A percentile compares a stretch with the other conserved stretches of the same genome.
Evolutionary conservation across 106 monocot genomes (phyloP).

Genomic region (Acanthochlamys bracteata): DNA sequence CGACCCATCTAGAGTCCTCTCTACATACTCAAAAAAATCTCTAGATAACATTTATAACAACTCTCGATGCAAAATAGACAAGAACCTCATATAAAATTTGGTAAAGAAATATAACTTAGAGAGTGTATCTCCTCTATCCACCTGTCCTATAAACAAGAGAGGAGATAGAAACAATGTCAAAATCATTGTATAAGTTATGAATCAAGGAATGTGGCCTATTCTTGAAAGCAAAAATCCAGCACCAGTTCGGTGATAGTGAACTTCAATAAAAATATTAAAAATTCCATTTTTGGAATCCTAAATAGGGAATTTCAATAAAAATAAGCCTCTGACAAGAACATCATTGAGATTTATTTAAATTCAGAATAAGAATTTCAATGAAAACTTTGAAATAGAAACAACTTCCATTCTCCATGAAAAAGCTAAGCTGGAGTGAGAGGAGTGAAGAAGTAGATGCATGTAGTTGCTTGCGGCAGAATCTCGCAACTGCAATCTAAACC

Average conservation of each 20-base stretch:
- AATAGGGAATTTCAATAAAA: too few species aligned
- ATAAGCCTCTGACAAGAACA: too few species aligned
- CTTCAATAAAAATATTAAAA: too few species aligned
- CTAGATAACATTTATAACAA: not conserved
- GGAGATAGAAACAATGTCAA: slow-evolving; percentile 6
- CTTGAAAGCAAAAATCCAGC: slow-evolving; percentile 42
- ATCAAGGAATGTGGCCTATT: slow-evolving; percentile 19
- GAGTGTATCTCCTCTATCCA: slow-evolving; percentile 41
- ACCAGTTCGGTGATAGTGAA: slow-evolving; percentile 21
- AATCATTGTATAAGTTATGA: slow-evolving; percentile 9
- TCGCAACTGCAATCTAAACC: too few species aligned
- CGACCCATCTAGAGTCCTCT: not conserved
- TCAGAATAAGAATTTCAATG: too few species aligned
- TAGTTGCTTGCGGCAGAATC: too few species aligned
- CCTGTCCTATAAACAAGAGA: slow-evolving; percentile 16
- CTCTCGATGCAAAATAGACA: not conserved
- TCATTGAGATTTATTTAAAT: too few species aligned
- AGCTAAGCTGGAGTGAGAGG: too few species aligned
- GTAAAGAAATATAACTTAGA: slow-evolving; percentile 21
- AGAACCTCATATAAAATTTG: not conserved
- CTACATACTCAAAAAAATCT: not conserved
- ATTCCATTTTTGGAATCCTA: too few species aligned
- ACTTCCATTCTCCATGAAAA: too few species aligned
- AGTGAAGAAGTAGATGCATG: too few species aligned
- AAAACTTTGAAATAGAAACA: too few species aligned